Base-by-base conservation (phyloP, 805 yeast genomes). In the Jamesozyma rosinii region DNA sequence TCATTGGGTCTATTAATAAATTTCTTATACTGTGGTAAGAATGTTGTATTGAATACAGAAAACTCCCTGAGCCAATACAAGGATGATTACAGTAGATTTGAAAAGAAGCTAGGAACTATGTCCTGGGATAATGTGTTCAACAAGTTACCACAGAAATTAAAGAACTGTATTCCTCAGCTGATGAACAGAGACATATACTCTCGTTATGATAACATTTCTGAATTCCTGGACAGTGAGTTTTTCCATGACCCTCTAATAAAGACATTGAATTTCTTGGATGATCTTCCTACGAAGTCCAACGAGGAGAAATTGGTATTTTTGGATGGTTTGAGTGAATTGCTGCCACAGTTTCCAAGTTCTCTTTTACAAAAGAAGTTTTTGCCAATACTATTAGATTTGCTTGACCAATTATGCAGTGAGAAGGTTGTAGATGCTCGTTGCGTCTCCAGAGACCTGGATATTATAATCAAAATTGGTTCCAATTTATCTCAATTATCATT, bases 201-300 rank as follows among this genome's bases (percentile, higher is more conserved):
- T 58, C 79, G 38, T 69, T 89, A 38, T 76, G 79, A 51, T 40
- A 59, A 61, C 38, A 61, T 62, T 15, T 50, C 49, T 5, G 81
- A 78, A 39, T 75, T 92, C 47, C 72, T 83, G n/a, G 75, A 76
- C 10, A 77, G 87, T 9, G 76, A 73, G 31, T 84, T 77, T 52
- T 90, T 89, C 63, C 83, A 86, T 63, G 89, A 87, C 49, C 85
- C 90, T 41, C 66, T 88, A 40, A 77, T 90, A 41, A 81, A 83
- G 54, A 81, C 94, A 2, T 71, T 90, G 68, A 77, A 81, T 59
- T 81, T 83, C 52, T 62, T 90, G 37, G 97, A 90, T 56, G 92
- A 84, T 44, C 79, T 85, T 48, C 77, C 88, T 9, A 83, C 95
- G 0, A 81, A 83, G 51, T 66, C 80, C 2, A 66, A 69, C 5